phyloP scores from a whole-genome alignment of 441 rosid species.

The Gossypium trilobum region DNA sequence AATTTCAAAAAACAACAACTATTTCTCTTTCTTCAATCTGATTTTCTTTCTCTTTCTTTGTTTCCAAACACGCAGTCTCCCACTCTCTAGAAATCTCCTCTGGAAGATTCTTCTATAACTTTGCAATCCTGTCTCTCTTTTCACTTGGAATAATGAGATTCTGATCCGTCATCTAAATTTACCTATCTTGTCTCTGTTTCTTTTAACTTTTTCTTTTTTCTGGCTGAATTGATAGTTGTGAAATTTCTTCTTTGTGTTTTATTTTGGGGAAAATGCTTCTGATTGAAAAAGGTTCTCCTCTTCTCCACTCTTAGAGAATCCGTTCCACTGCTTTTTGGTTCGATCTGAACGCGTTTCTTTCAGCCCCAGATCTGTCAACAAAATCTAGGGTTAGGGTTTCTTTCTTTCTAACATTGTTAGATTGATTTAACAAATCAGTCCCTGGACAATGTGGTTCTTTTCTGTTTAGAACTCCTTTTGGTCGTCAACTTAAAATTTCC shows the following conservation, averaged over 20 bases:
- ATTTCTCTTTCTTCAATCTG: neutral
- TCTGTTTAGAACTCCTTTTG: conserved; percentile 8
- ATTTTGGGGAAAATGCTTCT: neutral
- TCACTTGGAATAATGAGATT: conserved; percentile 23
- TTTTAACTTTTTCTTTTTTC: neutral
- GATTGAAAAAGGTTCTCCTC: neutral
- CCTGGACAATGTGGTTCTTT: neutral
- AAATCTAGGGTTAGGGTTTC: conserved; percentile 16
- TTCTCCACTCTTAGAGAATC: neutral
- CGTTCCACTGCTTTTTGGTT: neutral
- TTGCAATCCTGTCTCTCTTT: conserved; percentile 6
- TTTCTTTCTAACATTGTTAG: neutral
- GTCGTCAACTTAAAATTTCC: neutral
- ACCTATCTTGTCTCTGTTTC: neutral
- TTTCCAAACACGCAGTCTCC: conserved; percentile 4
- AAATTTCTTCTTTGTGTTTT: neutral
- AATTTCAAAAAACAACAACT: neutral
- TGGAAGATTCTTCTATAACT: conserved; percentile 18
- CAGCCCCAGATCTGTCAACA: conserved; percentile 30
- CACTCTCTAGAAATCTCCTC: conserved; percentile 13
- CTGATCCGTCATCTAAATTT: conserved; percentile 13
- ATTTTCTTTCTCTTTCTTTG: conserved; percentile 10
- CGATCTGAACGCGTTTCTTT: conserved; percentile 11
- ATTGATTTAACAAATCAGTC: neutral
- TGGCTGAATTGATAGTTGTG: conserved; percentile 9